These are phyloP conservation scores for Suillus decipiens DNA, from an alignment of 768 basidiomycete genomes.

Conservation along the genomic window DNA sequence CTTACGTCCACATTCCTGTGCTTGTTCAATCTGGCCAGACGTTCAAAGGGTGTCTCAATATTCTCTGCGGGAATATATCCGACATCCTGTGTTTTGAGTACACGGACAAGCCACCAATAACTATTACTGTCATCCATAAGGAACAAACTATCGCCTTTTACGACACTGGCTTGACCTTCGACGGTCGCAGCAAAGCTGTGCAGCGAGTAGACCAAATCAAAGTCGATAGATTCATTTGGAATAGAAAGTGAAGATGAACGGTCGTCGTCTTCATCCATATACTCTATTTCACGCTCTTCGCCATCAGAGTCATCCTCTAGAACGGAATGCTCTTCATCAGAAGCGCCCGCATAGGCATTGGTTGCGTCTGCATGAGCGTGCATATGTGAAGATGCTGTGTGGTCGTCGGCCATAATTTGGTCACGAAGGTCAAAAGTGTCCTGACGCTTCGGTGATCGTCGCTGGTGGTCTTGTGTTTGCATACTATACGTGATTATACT, in stretches of 20 bases:
- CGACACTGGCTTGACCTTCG: conserved; percentile 97
- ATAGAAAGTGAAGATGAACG: conserved; percentile 82
- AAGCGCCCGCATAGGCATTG: conserved; percentile 43
- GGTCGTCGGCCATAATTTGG: conserved; percentile 57
- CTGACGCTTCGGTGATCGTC: conserved; percentile 36
- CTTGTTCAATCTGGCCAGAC: conserved; percentile 93
- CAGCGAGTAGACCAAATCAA: conserved; percentile 89
- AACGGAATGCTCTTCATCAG: conserved; percentile 80
- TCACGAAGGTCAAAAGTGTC: conserved; percentile 77
- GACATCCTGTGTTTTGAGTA: conserved; percentile 97
- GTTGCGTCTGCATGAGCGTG: conserved; percentile 51
- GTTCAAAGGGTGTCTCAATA: conserved; percentile 97
- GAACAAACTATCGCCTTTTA: conserved; percentile 95
- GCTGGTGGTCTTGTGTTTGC: conserved; percentile 31
- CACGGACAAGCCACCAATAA: conserved; percentile 99
- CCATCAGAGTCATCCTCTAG: conserved; percentile 83
- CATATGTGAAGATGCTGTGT: conserved; percentile 43
- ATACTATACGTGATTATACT: conserved; percentile 16
- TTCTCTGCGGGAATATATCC: conserved; percentile 99
- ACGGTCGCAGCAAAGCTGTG: conserved; percentile 98
- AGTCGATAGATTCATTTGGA: conserved; percentile 91
- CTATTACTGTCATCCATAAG: conserved; percentile 98
- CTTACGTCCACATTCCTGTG: conserved; percentile 95
- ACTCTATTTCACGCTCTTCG: conserved; percentile 67
- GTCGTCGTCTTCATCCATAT: conserved; percentile 75